Base-by-base conservation (phyloP, 768 basidiomycete species). In the Candolleomyces eurysporus region DNA sequence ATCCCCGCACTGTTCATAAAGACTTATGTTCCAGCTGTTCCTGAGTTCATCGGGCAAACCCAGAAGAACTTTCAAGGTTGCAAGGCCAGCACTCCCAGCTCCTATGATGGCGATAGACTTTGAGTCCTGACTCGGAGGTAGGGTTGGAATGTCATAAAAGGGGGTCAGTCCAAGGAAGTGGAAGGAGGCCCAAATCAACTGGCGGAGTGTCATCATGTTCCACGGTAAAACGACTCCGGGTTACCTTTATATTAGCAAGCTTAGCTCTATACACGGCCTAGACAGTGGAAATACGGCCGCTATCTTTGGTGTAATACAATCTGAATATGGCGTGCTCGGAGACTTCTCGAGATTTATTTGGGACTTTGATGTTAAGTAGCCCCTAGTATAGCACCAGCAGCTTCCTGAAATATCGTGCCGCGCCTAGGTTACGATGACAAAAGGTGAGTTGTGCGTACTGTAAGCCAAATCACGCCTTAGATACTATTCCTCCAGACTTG, bases 401-500 rank as follows among this genome's bases (percentile, higher is more conserved):
- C 11, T 36, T 36, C 36, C 36, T 36, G 36, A 36, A 36, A 36
- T 36, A 36, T 36, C 36, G 6, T 36, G 36, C 36, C 26, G 19
- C 22, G 42, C 45, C 26, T 43, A 50, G 48, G 26, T 56, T 62
- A 60, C 55, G 59, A 58, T 64, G 58, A 49, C 51, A 67, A 65
- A 57, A 56, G 54, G 21, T 56, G 36, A 19, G 36, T 43, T 56
- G n/a, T 16, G 54, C 26, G 32, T 42, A 11, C 13, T 42, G 19
- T 42, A 32, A 16, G 22, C 26, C 17, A 56, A 56, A 60, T 74
- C 76, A 91, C 55, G 76, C 75, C 71, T 85, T 92, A 19, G 91
- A 89, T 45, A 94, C 92, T 43, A 92, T 75, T 5, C 89, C 88
- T 48, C 92, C 92, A 46, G 90, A 87, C 60, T 88, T 83, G 67